phyloP scores from a whole-genome alignment of 2,329 filamentous ascomycete genomes.

The Fusarium sp. region DNA sequence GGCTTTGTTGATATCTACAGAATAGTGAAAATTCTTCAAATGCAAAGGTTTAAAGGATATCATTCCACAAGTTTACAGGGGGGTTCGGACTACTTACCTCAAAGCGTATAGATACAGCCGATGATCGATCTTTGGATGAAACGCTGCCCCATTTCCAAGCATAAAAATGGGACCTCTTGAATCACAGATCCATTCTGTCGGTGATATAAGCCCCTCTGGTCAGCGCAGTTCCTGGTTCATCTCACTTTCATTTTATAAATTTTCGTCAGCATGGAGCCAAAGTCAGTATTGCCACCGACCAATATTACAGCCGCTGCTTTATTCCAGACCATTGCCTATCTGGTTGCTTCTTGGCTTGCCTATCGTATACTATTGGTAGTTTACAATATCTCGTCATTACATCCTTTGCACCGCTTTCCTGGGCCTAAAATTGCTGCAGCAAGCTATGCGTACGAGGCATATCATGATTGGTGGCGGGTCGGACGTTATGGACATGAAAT shows the following conservation, averaged over 20 bases:
- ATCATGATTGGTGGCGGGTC: slow-evolving; percentile 51
- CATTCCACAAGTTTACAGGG: slow-evolving; percentile 8
- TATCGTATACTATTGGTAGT: slow-evolving; percentile 47
- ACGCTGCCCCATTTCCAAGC: neutral
- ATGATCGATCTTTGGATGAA: neutral
- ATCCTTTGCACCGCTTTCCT: slow-evolving; percentile 53
- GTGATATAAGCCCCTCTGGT: neutral
- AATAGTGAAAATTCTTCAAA: neutral
- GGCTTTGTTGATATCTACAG: neutral
- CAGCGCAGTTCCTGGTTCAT: rapidly evolving
- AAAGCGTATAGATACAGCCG: slow-evolving; percentile 7
- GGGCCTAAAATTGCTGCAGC: slow-evolving; percentile 53
- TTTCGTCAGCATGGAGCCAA: neutral
- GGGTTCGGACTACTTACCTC: neutral
- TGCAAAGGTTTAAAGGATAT: neutral
- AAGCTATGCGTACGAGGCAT: slow-evolving; percentile 54
- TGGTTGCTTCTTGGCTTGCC: slow-evolving; percentile 44
- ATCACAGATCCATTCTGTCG: neutral
- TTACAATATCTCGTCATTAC: slow-evolving; percentile 56
- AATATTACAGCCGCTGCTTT: neutral
- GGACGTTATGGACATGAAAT: slow-evolving; percentile 53
- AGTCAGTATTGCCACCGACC: neutral
- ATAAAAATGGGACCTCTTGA: neutral
- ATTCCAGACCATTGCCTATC: slow-evolving; percentile 1
- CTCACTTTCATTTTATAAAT: too few relatives aligned